Base-by-base conservation (phyloP, 2,329 filamentous ascomycete genomes). In the Colletotrichum destructivum region DNA sequence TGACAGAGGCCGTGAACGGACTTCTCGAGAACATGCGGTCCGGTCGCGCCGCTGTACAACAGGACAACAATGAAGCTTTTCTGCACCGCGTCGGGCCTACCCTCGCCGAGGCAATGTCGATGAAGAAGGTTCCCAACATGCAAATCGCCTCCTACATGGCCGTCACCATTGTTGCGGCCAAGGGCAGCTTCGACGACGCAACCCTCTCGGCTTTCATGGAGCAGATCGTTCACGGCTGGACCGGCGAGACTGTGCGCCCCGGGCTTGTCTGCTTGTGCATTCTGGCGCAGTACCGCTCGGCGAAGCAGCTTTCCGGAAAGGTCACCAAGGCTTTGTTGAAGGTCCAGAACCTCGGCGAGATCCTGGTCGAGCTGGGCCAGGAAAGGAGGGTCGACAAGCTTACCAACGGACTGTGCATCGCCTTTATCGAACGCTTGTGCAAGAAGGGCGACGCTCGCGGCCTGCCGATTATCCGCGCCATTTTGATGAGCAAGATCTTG, bases 141-240 rank as follows among this genome's bases (percentile, higher is more conserved):
- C 93, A 95, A 75, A 89, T 97, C 72, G 95, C 93, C 18, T 95
- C 93, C 69, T 98, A 98, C 81, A 98, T 98, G 93, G 91, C 98
- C 23, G 88, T 95, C 67, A 90, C 94, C 8, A 91, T 98, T 60
- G 88, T 98, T 73, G 95, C 94, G 8, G 91, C 94, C 60, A 98
- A 98, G 81, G 91, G 93, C 0, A 88, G 89, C 59, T 87, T 98
- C 16, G 90, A 93, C 57, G 95, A 98, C 76, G 89, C 89, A 68
- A 89, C 95, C 2, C 86, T 98, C n/a, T 91, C 93, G 65, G 91
- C 92, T 1, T 88, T 99, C 77, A 97, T 98, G 94, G 94, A 97
- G 77, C 94, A 95, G 74, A 89, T 98, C 44, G 92, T 93, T 11
- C 84, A 88, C 38, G 94, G 93, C 11, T 97, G 94, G 91, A 92